These are phyloP conservation scores for Neckera pumila DNA, from an alignment of 225 moss, liverwort and hornwort genomes.

Conservation along the genomic window DNA sequence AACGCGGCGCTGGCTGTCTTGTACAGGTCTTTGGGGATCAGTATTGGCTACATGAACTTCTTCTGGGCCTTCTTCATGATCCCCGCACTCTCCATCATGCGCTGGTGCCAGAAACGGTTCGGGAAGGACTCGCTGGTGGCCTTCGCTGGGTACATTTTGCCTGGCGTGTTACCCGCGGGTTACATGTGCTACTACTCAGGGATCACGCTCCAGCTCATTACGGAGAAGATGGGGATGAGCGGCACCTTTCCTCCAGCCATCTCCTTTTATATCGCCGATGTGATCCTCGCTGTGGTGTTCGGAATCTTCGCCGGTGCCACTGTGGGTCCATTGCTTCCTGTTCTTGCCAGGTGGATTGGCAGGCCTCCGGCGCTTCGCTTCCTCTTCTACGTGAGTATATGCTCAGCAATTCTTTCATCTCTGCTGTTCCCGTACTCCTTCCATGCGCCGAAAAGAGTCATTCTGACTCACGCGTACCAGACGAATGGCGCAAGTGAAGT, in stretches of 20 bases:
- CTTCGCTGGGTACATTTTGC: constrained; percentile 54
- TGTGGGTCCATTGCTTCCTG: constrained; percentile 63
- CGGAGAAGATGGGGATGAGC: constrained; percentile 94
- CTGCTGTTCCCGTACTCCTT: constrained; percentile 74
- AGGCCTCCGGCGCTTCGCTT: constrained; percentile 65
- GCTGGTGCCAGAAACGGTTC: constrained; percentile 41
- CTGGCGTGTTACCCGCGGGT: constrained; percentile 67
- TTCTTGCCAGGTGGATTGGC: constrained; percentile 69
- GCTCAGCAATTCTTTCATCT: constrained; percentile 70
- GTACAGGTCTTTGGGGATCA: constrained; percentile 23
- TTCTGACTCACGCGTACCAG: constrained; percentile 60
- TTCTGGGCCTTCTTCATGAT: constrained; percentile 77
- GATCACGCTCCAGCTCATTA: constrained; percentile 64
- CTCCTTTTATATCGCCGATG: constrained; percentile 74
- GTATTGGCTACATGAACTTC: constrained; percentile 88
- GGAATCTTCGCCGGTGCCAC: constrained; percentile 47
- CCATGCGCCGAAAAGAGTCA: constrained; percentile 66
- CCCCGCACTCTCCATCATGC: constrained; percentile 57
- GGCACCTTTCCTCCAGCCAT: constrained; percentile 71
- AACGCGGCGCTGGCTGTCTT: constrained; percentile 48
- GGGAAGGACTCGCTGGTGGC: constrained; percentile 69
- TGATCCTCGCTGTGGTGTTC: constrained; percentile 62
- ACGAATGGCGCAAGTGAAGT: constrained; percentile 62
- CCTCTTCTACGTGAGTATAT: constrained; percentile 75
- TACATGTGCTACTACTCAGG: constrained; percentile 83